Conservation (phyloP, 2,329 filamentous ascomycete genomes). For the Cephalotrichum gorgonifer region DNA sequence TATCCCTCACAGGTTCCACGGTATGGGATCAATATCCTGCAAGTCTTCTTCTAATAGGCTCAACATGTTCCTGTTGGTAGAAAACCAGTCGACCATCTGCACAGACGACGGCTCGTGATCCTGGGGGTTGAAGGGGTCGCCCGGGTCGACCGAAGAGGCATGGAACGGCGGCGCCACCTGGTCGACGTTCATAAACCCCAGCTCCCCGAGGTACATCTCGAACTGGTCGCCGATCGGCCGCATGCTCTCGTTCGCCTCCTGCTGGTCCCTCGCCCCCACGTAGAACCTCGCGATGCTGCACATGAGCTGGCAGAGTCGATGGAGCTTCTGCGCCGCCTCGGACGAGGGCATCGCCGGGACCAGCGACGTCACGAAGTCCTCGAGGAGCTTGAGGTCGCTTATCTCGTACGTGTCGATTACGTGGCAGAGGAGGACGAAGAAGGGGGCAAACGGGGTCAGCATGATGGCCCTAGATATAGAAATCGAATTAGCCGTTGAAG, state of each 20-base stretch:
- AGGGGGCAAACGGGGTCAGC: conserved; percentile 47
- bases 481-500: not conserved
- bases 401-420: conserved; percentile 42
- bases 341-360: conserved; percentile 39
- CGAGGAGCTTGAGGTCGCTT: conserved; percentile 42
- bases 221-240: conserved; percentile 47
- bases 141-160: not conserved
- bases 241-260: conserved; percentile 31
- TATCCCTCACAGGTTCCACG: not conserved
- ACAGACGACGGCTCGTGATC: conserved; percentile 9
- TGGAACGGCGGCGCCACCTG: not conserved
- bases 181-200: conserved; percentile 43
- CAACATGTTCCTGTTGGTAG: conserved; percentile 54
- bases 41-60: conserved; percentile 53
- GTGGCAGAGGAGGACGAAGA: conserved; percentile 49
- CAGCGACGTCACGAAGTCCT: conserved; percentile 46
- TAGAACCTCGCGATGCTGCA: conserved; percentile 51
- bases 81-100: conserved; percentile 56
- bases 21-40: conserved; percentile 26
- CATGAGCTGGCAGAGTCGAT: conserved; percentile 52
- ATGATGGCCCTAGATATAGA: conserved; percentile 37
- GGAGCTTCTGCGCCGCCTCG: conserved; percentile 48
- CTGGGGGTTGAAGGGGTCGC: not conserved
- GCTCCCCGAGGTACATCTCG: conserved; percentile 52
- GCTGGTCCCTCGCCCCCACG: conserved; percentile 45